These are phyloP conservation scores for Paraphoma chrysanthemicola DNA, from an alignment of 2,329 filamentous ascomycete species.

Conservation along the genomic window DNA sequence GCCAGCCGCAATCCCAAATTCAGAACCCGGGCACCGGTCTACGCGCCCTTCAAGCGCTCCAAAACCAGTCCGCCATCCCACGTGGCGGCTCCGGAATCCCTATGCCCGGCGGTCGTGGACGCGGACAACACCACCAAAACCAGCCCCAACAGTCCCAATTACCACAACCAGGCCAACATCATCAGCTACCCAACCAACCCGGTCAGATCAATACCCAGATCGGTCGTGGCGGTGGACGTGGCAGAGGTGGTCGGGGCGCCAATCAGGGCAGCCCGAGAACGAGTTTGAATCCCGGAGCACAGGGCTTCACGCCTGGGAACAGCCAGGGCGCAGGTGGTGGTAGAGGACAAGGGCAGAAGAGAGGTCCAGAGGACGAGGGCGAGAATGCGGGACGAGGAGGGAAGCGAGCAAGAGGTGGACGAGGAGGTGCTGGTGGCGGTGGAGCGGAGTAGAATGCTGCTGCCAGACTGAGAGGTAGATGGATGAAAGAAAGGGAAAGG, in stretches of 20 bases:
- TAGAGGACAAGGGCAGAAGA: neutral
- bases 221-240: conserved; percentile 35
- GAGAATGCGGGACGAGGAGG: neutral
- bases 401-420: neutral
- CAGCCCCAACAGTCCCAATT: neutral
- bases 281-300: conserved; percentile 45
- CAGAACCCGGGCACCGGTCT: conserved; percentile 39
- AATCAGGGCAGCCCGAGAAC: conserved; percentile 29
- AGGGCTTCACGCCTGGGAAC: conserved; percentile 38
- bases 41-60: conserved; percentile 33
- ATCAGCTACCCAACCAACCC: conserved; percentile 22
- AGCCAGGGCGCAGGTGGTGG: neutral
- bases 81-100: neutral
- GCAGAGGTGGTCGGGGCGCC: conserved; percentile 28
- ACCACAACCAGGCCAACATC: conserved; percentile 4
- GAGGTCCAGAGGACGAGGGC: neutral
- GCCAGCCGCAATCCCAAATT: conserved; percentile 23
- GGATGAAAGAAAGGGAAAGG: no score
- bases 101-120: conserved; percentile 28
- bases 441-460: neutral
- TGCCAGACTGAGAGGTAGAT: no score
- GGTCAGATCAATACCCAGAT: conserved; percentile 20
- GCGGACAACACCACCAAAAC: conserved; percentile 7
- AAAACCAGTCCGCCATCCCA: conserved; percentile 37
- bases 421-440: neutral